These are phyloP conservation scores for Pyrenophora graminea DNA, from an alignment of 2,329 filamentous ascomycete genomes.

Conservation along the genomic window DNA sequence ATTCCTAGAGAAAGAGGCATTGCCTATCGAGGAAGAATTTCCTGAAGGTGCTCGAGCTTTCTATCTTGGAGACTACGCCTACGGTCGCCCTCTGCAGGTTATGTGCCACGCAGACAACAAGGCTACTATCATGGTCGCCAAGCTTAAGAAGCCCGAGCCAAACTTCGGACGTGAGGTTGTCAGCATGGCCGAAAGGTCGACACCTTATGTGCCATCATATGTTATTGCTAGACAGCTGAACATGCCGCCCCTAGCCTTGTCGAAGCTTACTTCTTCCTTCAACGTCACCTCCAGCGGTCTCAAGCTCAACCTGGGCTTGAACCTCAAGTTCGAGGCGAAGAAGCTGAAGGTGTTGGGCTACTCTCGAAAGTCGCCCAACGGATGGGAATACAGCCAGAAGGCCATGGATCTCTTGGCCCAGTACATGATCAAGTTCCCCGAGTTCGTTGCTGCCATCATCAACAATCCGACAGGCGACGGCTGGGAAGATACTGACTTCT, in stretches of 20 bases:
- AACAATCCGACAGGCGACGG: constrained; percentile 83
- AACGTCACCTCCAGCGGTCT: constrained; percentile 80
- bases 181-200: constrained; percentile 67
- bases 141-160: constrained; percentile 71
- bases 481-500: constrained; percentile 84
- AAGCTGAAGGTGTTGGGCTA: constrained; percentile 96
- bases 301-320: constrained; percentile 87
- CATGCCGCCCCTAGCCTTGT: constrained; percentile 84
- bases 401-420: constrained; percentile 79
- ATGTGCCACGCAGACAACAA: constrained; percentile 73
- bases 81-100: constrained; percentile 86
- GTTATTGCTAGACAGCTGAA: constrained; percentile 81
- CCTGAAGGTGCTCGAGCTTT: constrained; percentile 82
- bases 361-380: constrained; percentile 79
- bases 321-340: constrained; percentile 94
- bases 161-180: constrained; percentile 83
- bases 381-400: constrained; percentile 93
- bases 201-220: constrained; percentile 83
- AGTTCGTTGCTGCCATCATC: constrained; percentile 90
- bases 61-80: constrained; percentile 91
- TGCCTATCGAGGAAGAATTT: constrained; percentile 90
- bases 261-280: constrained; percentile 95
- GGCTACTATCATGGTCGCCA: constrained; percentile 77
- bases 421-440: constrained; percentile 93
- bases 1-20: constrained; percentile 86